phyloP scores from a whole-genome alignment of 225 moss, liverwort and hornwort genomes.

The Marchantia polymorpha region DNA sequence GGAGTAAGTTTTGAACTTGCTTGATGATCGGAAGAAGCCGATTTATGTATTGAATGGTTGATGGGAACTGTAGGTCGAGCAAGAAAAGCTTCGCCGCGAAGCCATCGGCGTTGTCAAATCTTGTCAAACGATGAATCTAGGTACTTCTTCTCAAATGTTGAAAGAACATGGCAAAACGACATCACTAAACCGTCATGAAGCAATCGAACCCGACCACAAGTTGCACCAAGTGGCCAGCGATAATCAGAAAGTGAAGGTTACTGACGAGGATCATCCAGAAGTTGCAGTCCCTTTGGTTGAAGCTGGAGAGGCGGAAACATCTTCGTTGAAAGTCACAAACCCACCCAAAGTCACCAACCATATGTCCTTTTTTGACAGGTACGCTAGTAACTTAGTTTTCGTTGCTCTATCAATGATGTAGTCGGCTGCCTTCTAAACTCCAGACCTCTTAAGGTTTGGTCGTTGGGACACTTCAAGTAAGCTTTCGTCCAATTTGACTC shows the following conservation, averaged over 20 bases:
- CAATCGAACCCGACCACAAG: conserved; percentile 1
- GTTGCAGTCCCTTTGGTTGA: conserved; percentile 13
- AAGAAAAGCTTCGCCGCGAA: conserved; percentile 41
- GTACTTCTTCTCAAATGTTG: neutral
- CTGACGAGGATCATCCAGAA: neutral
- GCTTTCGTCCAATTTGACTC: neutral
- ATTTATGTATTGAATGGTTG: neutral
- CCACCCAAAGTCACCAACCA: conserved; percentile 8
- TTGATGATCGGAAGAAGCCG: neutral
- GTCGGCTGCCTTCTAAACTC: neutral
- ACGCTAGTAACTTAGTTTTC: neutral
- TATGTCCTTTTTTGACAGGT: conserved; percentile 36
- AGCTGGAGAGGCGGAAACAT: neutral
- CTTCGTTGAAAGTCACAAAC: neutral
- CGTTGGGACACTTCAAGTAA: neutral
- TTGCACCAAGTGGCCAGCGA: conserved; percentile 1
- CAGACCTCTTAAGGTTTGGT: neutral
- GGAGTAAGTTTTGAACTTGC: neutral
- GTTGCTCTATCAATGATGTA: too few relatives aligned
- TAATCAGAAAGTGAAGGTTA: neutral
- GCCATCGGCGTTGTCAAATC: conserved; percentile 21
- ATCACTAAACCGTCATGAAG: neutral
- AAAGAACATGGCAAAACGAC: neutral
- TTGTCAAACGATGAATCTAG: neutral
- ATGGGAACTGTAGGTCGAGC: conserved; percentile 30